phyloP scores from a whole-genome alignment of 2,329 filamentous ascomycete species.

The Diaporthe sp. region DNA sequence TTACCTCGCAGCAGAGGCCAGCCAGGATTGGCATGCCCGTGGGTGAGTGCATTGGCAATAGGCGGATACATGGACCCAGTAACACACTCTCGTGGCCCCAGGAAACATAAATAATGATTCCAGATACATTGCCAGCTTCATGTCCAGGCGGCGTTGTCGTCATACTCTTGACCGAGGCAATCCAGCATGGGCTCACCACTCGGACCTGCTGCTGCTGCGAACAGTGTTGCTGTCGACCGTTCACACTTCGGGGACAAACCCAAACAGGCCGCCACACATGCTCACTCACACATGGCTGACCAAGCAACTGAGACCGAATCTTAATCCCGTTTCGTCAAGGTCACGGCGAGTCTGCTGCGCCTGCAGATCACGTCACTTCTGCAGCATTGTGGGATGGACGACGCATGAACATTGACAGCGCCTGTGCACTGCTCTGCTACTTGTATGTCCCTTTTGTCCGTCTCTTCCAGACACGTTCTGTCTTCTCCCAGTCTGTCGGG shows the following conservation, averaged over 20 bases:
- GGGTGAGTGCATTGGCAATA: neutral
- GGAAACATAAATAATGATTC: slow-evolving; percentile 27
- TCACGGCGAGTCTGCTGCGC: slow-evolving; percentile 24
- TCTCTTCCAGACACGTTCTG: neutral
- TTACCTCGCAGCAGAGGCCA: neutral
- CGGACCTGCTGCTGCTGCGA: neutral
- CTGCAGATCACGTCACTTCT: slow-evolving; percentile 18
- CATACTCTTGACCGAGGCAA: neutral
- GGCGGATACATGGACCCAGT: slow-evolving; percentile 17
- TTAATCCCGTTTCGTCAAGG: slow-evolving; percentile 18
- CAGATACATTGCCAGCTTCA: slow-evolving; percentile 20
- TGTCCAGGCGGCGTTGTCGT: neutral
- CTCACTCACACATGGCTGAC: neutral
- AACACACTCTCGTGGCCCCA: slow-evolving; percentile 2
- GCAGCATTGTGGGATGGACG: neutral
- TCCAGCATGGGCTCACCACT: neutral
- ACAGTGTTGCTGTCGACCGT: slow-evolving; percentile 7
- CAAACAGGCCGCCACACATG: neutral
- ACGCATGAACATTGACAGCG: neutral
- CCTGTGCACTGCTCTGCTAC: neutral
- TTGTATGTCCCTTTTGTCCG: neutral
- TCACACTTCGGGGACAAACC: slow-evolving; percentile 2
- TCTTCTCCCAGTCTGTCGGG: slow-evolving; percentile 14
- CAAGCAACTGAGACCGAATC: slow-evolving; percentile 14
- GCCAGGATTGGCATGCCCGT: neutral